Conservation (phyloP, 2,329 filamentous ascomycete genomes). For the Zymoseptoria crescenta region DNA sequence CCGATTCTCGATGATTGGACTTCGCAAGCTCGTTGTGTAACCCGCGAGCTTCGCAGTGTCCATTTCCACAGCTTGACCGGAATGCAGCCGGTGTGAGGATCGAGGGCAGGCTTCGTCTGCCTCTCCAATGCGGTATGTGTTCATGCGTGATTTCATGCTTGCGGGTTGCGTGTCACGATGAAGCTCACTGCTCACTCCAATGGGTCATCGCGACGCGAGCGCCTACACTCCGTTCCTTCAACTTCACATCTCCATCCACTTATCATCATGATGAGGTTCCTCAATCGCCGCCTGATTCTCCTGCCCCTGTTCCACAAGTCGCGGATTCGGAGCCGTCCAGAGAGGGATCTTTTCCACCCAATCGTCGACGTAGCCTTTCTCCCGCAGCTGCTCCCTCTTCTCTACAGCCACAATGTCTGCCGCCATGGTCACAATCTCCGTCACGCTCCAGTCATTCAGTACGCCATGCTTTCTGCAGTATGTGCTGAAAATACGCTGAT, state of each 20-base stretch:
- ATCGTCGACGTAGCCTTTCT: conserved; percentile 11
- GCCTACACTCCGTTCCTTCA: not conserved
- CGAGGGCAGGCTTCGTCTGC: not conserved
- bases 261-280: not conserved
- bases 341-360: conserved; percentile 24
- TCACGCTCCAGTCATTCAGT: conserved; percentile 24
- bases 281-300: not conserved
- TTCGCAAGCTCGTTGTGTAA: not conserved
- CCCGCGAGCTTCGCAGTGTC: not conserved
- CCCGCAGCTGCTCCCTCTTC: conserved; percentile 3
- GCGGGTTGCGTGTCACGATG: not conserved
- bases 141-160: not conserved
- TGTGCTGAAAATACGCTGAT: conserved; percentile 19
- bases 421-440: conserved; percentile 27
- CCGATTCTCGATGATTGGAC: not conserved
- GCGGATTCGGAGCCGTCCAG: conserved; percentile 8
- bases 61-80: not conserved
- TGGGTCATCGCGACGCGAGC: not conserved
- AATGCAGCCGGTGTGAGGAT: not conserved
- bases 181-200: not conserved
- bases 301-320: not conserved
- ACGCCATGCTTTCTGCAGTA: conserved; percentile 16
- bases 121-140: not conserved
- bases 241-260: not conserved
- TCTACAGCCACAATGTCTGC: conserved; percentile 16